Conservation (phyloP, 352 stramenopile species). For the Chrysophaeum taylorii region DNA sequence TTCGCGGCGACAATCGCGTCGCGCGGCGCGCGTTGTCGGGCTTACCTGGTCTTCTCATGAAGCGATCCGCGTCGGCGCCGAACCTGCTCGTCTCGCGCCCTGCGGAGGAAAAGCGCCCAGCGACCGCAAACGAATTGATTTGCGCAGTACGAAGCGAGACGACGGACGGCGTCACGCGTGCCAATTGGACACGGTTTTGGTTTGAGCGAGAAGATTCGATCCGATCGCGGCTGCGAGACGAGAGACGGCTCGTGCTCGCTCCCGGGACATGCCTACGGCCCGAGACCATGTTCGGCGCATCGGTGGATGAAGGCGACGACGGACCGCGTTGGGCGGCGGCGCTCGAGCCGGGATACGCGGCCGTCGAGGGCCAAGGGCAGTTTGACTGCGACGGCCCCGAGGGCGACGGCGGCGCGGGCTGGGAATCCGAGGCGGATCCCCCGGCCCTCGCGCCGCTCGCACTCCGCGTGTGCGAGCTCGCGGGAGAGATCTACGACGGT, state of each 20-base stretch:
- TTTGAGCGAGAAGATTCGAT: too few species aligned
- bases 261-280: background rate
- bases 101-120: too few species aligned
- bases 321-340: background rate
- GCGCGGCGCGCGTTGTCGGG: too few species aligned
- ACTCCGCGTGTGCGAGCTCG: background rate
- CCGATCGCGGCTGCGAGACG: too few species aligned
- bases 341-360: background rate
- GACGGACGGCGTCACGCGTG: too few species aligned
- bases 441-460: background rate
- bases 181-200: too few species aligned
- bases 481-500: background rate
- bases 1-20: too few species aligned
- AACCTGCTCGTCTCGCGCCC: too few species aligned
- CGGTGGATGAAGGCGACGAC: background rate
- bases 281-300: background rate
- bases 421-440: background rate
- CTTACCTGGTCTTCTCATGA: too few species aligned
- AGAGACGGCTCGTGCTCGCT: background rate
- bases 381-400: background rate
- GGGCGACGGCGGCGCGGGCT: conserved; percentile 4
- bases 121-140: too few species aligned
- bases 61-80: too few species aligned
- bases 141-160: too few species aligned
- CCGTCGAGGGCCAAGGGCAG: background rate